Evolutionary conservation across 2,329 filamentous ascomycete genomes (phyloP).

Genomic region (Albophoma yamanashiensis): DNA sequence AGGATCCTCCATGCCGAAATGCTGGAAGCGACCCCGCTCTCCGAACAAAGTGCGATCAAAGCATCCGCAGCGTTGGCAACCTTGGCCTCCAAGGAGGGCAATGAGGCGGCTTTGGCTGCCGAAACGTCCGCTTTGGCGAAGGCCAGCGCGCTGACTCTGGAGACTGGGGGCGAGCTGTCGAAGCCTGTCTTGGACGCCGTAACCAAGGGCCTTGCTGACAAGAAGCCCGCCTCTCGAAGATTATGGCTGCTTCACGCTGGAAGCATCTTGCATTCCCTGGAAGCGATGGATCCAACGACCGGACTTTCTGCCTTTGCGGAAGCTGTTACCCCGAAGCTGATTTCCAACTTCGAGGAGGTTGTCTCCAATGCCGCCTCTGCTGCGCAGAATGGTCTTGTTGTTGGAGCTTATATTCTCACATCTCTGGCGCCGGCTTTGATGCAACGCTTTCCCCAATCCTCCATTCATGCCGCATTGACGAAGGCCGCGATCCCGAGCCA

Average conservation of each 20-base stretch:
- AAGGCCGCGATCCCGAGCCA: conserved; percentile 55
- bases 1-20: conserved; percentile 75
- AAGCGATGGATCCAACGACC: conserved; percentile 34
- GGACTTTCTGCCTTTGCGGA: conserved; percentile 41
- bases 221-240: conserved; percentile 66
- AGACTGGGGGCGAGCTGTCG: conserved; percentile 49
- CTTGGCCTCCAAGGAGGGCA: conserved; percentile 74
- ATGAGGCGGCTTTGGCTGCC: conserved; percentile 68
- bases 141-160: conserved; percentile 52
- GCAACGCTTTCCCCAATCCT: conserved; percentile 42
- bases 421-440: conserved; percentile 49
- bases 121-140: conserved; percentile 63
- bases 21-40: conserved; percentile 54
- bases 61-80: conserved; percentile 56
- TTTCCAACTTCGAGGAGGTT: conserved; percentile 69
- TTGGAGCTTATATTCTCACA: conserved; percentile 64
- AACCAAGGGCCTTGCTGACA: conserved; percentile 74
- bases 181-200: conserved; percentile 61
- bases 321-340: conserved; percentile 40
- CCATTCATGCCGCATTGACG: conserved; percentile 31
- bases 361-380: conserved; percentile 66
- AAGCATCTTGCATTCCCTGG: conserved; percentile 51
- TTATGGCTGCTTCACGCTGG: conserved; percentile 72
- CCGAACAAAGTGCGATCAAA: conserved; percentile 51
- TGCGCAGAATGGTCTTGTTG: conserved; percentile 72